Base-by-base conservation (phyloP, 1,284 basidiomycete genomes). In the Naganishia cerealis region DNA sequence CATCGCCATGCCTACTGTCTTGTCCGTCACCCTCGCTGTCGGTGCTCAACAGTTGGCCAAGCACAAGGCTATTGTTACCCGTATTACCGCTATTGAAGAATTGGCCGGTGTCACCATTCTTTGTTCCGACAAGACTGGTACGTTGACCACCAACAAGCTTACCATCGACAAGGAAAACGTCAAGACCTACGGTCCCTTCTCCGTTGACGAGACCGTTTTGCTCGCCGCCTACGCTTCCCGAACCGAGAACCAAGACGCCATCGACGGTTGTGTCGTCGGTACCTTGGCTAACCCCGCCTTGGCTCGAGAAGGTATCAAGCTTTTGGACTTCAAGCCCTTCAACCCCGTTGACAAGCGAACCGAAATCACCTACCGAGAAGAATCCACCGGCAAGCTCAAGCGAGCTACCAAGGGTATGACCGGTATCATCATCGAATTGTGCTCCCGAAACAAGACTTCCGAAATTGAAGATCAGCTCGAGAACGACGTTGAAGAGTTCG, bases 331-430 rank as follows among this genome's bases (percentile, higher is more conserved):
- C 87, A 97, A 95, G 85, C 94, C 95, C 24, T 98, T 98, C 87
- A 95, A 98, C 86, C 94, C 95, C 69, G 92, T 95, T 75, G 93
- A 95, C 86, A 98, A 98, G 87, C 92, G 94, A 80, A 98, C 94
- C 71, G 94, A 97, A 84, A 94, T 96, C 79, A 98, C 95, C 67
- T 97, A 97, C 85, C 88, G 88, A 71, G 94, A 97, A 82, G 89
- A 94, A 81, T 86, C 92, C 26, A 87, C 91, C 39, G 94, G 94
- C 83, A 92, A 91, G 83, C 87, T 96, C 75, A 96, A 95, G 87
- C 92, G 94, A 78, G 94, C 94, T 77, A 96, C 95, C 80, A 98
- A 99, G 90, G 95, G 94, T 82, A 97, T 97, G 94, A 96, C 95
- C 66, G 92, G 91, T 85, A 90, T 90, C 81, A 92, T 95, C 84